Evolutionary conservation across 352 stramenopile species (phyloP), one percentile per base, ranked within the genome.

Genomic region (Phytophthora sp.): DNA sequence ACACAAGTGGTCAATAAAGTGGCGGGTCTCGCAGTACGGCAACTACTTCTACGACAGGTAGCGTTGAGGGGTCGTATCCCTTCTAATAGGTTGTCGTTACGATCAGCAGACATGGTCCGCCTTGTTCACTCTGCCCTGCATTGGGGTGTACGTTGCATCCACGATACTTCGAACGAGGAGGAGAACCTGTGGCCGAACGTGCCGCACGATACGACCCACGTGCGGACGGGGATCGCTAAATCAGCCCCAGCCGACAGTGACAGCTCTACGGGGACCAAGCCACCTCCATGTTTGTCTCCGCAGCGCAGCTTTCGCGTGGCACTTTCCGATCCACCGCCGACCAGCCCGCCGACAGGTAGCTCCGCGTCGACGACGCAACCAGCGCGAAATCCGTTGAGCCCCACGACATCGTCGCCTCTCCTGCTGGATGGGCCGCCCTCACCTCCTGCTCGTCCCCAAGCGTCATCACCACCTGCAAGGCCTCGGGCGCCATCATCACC

Each of bases 171-270:
- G 12, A 54, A 15, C 13, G 54, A 62, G 12, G 54, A 62, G 0
- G 41, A 62, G n/a, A 63, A 63, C 13, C 47, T 24, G 9, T 42
- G 30, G 5, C 42, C 55, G 3, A 62, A 62, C 30, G 9, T 36
- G 21, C 27, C 42, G n/a, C 27, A 36, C 12, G 38, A 21, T 26
- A 38, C 4, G 13, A 38, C 0, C 13, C 1, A 44, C 15, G 30
- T 15, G 18, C n/a, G 33, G 15, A 21, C 5, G 12, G 21, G 8
- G 1, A 20, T 16, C 23, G 24, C 20, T 1, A 58, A 46, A 24
- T 1, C 24, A 6, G 18, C 15, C 8, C 16, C 51, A 33, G 13
- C 24, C 2, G 9, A 36, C 16, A 38, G 16, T 16, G 23, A 33
- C 35, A 49, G 16, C 23, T 46, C 20, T 24, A 57, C 31, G 50